Conservation (phyloP, 2,329 filamentous ascomycete genomes). For the Fusarium abutilonis region DNA sequence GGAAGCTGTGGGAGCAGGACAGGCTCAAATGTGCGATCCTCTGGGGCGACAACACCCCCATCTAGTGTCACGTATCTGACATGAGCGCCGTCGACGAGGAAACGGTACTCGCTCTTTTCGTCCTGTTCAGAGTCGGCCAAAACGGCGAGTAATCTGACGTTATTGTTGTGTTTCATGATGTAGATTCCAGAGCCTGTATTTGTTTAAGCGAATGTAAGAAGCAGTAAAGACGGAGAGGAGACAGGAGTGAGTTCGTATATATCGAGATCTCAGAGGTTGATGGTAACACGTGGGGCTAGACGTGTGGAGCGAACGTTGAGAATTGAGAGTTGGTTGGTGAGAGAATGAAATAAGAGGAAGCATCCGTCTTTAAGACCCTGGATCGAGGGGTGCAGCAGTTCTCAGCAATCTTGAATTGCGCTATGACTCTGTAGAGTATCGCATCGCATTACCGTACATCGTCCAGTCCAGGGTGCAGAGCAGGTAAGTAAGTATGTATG, state of each 20-base stretch:
- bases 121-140: slow-evolving; percentile 42
- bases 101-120: slow-evolving; percentile 50
- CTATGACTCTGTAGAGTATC: slow-evolving; percentile 28
- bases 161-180: slow-evolving; percentile 34
- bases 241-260: background rate
- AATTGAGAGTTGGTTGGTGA: background rate
- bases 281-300: slow-evolving; percentile 15
- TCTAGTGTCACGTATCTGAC: slow-evolving; percentile 56
- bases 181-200: too few relatives aligned
- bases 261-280: slow-evolving; percentile 7
- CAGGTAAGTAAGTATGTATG: background rate
- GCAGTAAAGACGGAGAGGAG: background rate
- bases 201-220: background rate
- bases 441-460: background rate
- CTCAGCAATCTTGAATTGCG: slow-evolving; percentile 31
- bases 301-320: background rate
- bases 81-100: slow-evolving; percentile 49
- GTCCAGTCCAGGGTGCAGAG: background rate
- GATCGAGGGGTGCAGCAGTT: slow-evolving; percentile 7
- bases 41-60: slow-evolving; percentile 45
- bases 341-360: slow-evolving; percentile 8
- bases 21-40: slow-evolving; percentile 50
- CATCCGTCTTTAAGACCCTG: slow-evolving; percentile 14
- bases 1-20: slow-evolving; percentile 49
- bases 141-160: slow-evolving; percentile 42